Evolutionary conservation across 257 asterid species (phyloP), one percentile per base, ranked within the genome.

Genomic region (Jasminum sambac): DNA sequence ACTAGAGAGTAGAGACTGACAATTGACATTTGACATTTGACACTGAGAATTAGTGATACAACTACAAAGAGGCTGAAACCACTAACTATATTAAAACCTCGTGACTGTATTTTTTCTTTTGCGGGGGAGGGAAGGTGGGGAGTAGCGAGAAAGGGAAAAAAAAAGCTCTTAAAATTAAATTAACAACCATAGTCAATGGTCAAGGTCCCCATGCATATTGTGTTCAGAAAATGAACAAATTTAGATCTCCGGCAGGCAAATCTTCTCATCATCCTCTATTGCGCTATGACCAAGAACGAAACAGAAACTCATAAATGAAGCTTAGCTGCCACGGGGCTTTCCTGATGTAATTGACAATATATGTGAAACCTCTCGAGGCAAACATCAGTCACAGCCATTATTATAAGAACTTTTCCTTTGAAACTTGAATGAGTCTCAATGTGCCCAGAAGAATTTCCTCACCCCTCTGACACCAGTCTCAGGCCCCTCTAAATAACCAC

Each of bases 1-100:
- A 63, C 65, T 37, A 37, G 76, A 76, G 68, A 63, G 62, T 37
- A 37, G 76, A 76, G 68, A 66, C 62, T 43, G 64, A 37, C n/a
- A n/a, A n/a, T n/a, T n/a, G n/a, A n/a, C n/a, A n/a, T n/a, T n/a
- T n/a, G n/a, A n/a, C n/a, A n/a, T n/a, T n/a, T n/a, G n/a, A n/a
- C 59, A 26, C 64, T 38, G 40, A 71, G 30, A 40, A 46, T 37
- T 64, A 66, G n/a, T 6, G 36, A 55, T 23, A 23, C 62, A 55
- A 23, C 34, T 55, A 25, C 73, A 36, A 59, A 48, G 71, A 52
- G 44, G 50, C 50, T 60, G 17, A 64, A 59, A 30, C 60, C 12
- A 17, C n/a, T 24, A 75, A 10, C 0, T 21, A 55, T 11, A 23
- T 55, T 2, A 55, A 23, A 23, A 55, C 62, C 10, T 10, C 62